These are phyloP conservation scores for Lenwebbia sp. DNA, from an alignment of 345 rosid genomes.

Conservation along the genomic window DNA sequence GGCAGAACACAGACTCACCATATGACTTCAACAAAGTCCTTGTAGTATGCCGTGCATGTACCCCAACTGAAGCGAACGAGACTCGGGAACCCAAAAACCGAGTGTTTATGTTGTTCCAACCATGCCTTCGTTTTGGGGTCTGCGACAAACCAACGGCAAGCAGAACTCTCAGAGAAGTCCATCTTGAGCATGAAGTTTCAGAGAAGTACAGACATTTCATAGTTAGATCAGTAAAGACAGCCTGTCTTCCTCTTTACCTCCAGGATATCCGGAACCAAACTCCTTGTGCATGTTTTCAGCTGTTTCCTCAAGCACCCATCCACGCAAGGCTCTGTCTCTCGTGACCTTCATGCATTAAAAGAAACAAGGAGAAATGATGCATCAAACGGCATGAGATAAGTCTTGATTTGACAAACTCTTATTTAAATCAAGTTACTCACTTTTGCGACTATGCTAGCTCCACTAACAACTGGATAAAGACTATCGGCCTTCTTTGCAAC, in stretches of 20 bases:
- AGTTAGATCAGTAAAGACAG: background rate
- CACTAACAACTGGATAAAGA: slow-evolving; percentile 88
- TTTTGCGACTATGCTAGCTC: slow-evolving; percentile 99
- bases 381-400: background rate
- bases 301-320: slow-evolving; percentile 79
- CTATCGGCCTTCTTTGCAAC: slow-evolving; percentile 98
- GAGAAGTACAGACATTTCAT: background rate
- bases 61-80: slow-evolving; percentile 97
- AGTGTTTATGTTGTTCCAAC: slow-evolving; percentile 63
- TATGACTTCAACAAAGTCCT: slow-evolving; percentile 51
- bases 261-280: slow-evolving; percentile 98
- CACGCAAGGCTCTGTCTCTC: slow-evolving; percentile 80
- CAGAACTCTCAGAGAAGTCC: background rate
- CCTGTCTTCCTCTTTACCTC: slow-evolving; percentile 33
- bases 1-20: slow-evolving; percentile 37
- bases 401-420: background rate
- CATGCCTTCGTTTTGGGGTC: slow-evolving; percentile 93
- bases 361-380: background rate
- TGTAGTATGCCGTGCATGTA: slow-evolving; percentile 63
- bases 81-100: slow-evolving; percentile 83
- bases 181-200: background rate
- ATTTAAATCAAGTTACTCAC: slow-evolving; percentile 17
- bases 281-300: slow-evolving; percentile 53
- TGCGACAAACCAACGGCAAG: slow-evolving; percentile 15
- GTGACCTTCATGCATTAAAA: slow-evolving; percentile 48